phyloP scores from a whole-genome alignment of 176 grass and related monocot species.

The Saccharum officinarum region DNA sequence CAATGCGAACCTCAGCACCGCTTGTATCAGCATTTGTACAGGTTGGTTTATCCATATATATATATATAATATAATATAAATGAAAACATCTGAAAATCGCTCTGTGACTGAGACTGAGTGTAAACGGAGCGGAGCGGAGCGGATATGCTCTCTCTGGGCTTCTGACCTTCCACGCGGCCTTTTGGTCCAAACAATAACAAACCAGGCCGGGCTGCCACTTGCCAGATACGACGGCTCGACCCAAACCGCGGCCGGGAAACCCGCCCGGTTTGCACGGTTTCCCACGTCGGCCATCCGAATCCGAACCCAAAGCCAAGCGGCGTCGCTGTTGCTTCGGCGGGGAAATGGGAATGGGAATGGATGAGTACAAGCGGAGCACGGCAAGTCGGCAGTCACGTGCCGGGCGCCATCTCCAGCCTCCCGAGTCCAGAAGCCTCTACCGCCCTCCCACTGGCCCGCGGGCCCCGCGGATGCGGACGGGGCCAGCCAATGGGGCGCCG shows the following conservation, averaged over 20 bases:
- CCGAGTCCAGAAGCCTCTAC: neutral
- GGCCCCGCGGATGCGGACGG: neutral
- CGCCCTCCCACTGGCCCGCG: neutral
- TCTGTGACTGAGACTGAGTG: too few relatives aligned
- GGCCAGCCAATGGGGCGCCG: slow-evolving; percentile 28
- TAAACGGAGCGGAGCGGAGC: neutral
- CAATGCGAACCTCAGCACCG: too few relatives aligned
- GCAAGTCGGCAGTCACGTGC: neutral
- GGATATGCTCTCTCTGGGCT: neutral
- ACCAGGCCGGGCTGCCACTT: neutral
- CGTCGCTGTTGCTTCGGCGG: neutral
- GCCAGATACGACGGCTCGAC: too few relatives aligned
- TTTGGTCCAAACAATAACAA: neutral
- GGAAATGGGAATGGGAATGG: neutral
- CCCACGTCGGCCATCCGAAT: too few relatives aligned
- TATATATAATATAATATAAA: too few relatives aligned
- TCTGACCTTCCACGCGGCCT: neutral
- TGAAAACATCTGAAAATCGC: too few relatives aligned
- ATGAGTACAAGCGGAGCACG: neutral
- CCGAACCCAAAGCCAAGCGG: too few relatives aligned
- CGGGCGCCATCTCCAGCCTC: neutral
- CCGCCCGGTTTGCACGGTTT: too few relatives aligned
- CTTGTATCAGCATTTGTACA: too few relatives aligned
- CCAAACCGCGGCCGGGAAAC: too few relatives aligned
- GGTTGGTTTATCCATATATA: too few relatives aligned